Evolutionary conservation across 495 filamentous ascomycete genomes (phyloP).

Genomic region (Cercophora sp.): DNA sequence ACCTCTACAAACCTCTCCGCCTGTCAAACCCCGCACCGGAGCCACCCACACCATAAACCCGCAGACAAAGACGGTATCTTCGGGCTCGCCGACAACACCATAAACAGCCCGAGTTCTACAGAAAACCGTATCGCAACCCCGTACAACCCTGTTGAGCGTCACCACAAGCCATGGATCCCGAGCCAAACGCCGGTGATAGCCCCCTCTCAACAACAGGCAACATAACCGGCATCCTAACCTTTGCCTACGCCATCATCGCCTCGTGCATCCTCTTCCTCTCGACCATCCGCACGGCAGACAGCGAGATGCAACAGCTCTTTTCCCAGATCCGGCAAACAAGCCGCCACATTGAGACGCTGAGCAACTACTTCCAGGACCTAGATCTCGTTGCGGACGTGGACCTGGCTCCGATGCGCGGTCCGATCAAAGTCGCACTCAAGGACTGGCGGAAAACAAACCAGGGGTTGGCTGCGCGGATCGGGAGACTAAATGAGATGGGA

Average conservation of each 20-base stretch:
- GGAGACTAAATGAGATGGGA: background rate
- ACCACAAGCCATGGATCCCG: background rate
- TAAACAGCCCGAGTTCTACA: too few relatives aligned
- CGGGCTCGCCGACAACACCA: too few relatives aligned
- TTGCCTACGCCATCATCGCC: background rate
- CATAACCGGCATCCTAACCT: slow-evolving; percentile 7
- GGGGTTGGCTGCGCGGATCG: background rate
- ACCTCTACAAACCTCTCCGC: too few relatives aligned
- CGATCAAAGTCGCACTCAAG: background rate
- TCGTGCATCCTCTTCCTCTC: background rate
- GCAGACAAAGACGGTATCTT: too few relatives aligned
- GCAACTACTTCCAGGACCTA: background rate
- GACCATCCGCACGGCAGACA: slow-evolving; percentile 4
- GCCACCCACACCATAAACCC: too few relatives aligned
- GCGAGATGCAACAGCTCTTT: background rate
- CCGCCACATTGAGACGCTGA: background rate
- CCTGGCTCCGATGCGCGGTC: background rate
- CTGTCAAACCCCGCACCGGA: too few relatives aligned
- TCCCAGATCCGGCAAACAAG: background rate
- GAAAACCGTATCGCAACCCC: too few relatives aligned
- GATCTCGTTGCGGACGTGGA: background rate
- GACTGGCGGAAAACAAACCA: background rate
- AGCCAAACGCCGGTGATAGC: background rate
- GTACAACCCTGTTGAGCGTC: too few relatives aligned
- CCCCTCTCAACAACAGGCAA: slow-evolving; percentile 6